Evolutionary conservation across 192 early-diverging fungal species (phyloP), one percentile per base, ranked within the genome.

Genomic region (Linnemannia exigua): DNA sequence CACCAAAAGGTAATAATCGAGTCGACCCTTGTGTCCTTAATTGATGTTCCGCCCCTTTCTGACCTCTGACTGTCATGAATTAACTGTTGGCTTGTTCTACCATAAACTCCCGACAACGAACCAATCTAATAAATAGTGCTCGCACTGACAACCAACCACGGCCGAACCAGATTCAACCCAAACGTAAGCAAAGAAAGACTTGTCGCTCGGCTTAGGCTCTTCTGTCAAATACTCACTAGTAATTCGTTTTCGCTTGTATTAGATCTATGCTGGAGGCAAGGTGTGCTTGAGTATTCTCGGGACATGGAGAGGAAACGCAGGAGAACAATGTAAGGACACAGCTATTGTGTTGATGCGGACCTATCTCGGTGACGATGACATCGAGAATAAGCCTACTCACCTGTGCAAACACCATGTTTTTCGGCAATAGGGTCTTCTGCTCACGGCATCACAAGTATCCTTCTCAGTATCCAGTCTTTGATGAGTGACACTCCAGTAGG

Each of bases 281-380:
- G 90, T 92, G 44, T 92, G 91, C 71, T 81, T 92, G 44, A 89
- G 87, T 69, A 93, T 94, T 72, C 79, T 94, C 28, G 93, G 93
- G 17, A 94, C 93, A 33, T 94, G 93, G 92, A 82, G 75, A 52
- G 91, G 91, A 47, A 87, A 89, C 35, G 81, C 84, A 88, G 54
- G 90, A 87, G 63, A 92, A 87, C 82, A 89, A 92, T 79, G 92
- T 91, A 88, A 88, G 88, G 16, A 46, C 31, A 61, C 31, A 44
- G 36, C 19, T 31, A 5, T 7, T 31, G 15, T 68, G 28, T 36
- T 36, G 28, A 36, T 16, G 33, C 15, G 6, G 67, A 36, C 15
- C 52, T n/a, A n/a, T 1, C 52, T n/a, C 25, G 20, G 52, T n/a
- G 52, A 54, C 52, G 7, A 25, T 54, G 5, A 7, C 25, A 52